These are phyloP conservation scores for Curvularia verruculosa DNA, from an alignment of 2,329 filamentous ascomycete genomes.

Conservation along the genomic window DNA sequence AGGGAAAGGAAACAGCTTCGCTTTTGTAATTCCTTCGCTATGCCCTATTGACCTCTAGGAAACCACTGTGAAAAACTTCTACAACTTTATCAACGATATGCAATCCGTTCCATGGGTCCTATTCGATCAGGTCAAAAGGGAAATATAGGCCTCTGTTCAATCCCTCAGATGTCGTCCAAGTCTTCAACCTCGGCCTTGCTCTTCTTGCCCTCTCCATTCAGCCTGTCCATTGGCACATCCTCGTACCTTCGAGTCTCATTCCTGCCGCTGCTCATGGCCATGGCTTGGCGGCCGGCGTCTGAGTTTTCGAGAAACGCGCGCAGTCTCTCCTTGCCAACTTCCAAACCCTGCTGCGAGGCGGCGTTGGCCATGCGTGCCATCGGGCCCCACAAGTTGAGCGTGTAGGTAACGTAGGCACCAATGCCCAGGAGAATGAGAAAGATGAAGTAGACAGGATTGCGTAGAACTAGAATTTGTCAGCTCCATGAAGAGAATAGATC, in stretches of 20 bases:
- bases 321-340: slow-evolving; percentile 89
- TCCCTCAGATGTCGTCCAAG: slow-evolving; percentile 44
- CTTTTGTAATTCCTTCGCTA: neutral
- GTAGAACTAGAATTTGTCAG: slow-evolving; percentile 68
- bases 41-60: slow-evolving; percentile 6
- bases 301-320: slow-evolving; percentile 87
- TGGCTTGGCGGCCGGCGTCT: slow-evolving; percentile 82
- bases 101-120: slow-evolving; percentile 1
- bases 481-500: neutral
- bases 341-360: slow-evolving; percentile 81
- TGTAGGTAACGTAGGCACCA: slow-evolving; percentile 88
- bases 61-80: slow-evolving; percentile 3
- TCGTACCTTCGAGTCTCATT: slow-evolving; percentile 26
- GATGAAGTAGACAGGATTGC: slow-evolving; percentile 92
- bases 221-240: slow-evolving; percentile 46
- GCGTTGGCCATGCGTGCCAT: slow-evolving; percentile 96
- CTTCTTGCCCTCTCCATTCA: slow-evolving; percentile 54
- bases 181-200: slow-evolving; percentile 42
- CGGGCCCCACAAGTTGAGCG: slow-evolving; percentile 91
- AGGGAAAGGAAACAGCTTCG: neutral
- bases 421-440: slow-evolving; percentile 78
- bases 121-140: slow-evolving; percentile 1
- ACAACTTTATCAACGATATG: neutral
- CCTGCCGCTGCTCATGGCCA: slow-evolving; percentile 65
- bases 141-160: neutral